Conservation (phyloP, 805 yeast genomes). For the Candida sithepensis region DNA sequence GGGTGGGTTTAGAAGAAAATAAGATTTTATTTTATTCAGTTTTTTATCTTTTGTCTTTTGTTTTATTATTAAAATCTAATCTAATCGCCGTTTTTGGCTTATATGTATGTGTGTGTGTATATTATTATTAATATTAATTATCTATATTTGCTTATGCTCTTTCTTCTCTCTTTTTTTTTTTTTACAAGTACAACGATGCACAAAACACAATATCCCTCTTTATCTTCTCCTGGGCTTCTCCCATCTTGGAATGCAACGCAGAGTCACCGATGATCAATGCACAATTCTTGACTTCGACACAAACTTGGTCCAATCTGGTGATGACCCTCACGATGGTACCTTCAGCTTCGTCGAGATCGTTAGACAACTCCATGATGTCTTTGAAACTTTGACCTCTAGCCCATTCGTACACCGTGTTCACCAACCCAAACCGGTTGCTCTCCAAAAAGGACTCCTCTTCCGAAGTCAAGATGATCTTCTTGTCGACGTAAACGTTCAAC, state of each 20-base stretch:
- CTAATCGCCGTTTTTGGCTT: too few species aligned
- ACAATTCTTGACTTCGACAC: conserved; percentile 91
- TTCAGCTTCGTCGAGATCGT: conserved; percentile 66
- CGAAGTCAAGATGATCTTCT: conserved; percentile 70
- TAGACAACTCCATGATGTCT: conserved; percentile 84
- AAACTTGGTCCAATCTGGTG: conserved; percentile 88
- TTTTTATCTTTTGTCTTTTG: too few species aligned
- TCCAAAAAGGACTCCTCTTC: conserved; percentile 87
- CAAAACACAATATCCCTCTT: conserved; percentile 97
- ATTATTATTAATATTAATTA: background rate
- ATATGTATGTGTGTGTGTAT: too few species aligned
- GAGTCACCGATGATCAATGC: conserved; percentile 94
- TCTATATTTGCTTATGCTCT: too few species aligned
- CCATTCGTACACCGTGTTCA: conserved; percentile 97
- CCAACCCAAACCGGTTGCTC: conserved; percentile 80
- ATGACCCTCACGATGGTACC: conserved; percentile 97
- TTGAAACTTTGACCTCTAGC: conserved; percentile 90
- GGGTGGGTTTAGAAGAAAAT: conserved; percentile 2
- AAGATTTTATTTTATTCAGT: too few species aligned
- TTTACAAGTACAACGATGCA: conserved; percentile 78
- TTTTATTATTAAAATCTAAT: too few species aligned
- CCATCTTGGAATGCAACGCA: conserved; percentile 83
- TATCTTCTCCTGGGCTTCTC: conserved; percentile 87
- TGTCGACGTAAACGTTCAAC: conserved; percentile 55
- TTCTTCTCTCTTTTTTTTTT: too few species aligned